Conservation (phyloP, 441 rosid genomes). For the Capsella rubella region DNA sequence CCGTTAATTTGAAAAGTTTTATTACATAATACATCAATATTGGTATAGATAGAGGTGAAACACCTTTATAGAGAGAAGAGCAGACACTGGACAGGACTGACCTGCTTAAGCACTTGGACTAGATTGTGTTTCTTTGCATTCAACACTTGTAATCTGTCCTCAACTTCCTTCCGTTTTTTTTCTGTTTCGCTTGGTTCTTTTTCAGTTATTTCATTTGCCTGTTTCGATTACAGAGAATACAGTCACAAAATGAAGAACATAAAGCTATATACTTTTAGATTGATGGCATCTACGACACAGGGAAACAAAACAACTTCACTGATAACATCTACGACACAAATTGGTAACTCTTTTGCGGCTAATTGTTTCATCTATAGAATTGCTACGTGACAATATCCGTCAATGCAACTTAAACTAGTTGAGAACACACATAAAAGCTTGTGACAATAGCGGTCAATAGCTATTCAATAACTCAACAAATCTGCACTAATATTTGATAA, state of each 20-base stretch:
- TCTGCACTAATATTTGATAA: not conserved
- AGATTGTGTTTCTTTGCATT: conserved; percentile 82
- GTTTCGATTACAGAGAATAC: conserved; percentile 8
- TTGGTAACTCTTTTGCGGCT: not conserved
- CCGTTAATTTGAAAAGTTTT: not conserved
- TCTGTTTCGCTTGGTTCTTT: conserved; percentile 49
- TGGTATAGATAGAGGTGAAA: not conserved
- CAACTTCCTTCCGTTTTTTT: conserved; percentile 65
- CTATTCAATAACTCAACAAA: not conserved
- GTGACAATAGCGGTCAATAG: not conserved
- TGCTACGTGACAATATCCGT: conserved; percentile 1
- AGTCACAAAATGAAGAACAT: not conserved
- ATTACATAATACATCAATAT: not conserved
- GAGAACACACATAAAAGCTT: conserved; percentile 11
- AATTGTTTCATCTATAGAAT: conserved; percentile 22
- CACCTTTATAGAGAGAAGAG: not conserved
- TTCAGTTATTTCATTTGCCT: conserved; percentile 49
- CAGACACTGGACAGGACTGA: conserved; percentile 29
- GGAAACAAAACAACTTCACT: conserved; percentile 1
- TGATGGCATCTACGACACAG: not conserved
- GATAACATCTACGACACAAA: conserved; percentile 2
- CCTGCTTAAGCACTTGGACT: conserved; percentile 90
- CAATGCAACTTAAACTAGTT: conserved; percentile 1
- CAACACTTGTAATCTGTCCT: conserved; percentile 74
- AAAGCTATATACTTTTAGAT: not conserved